Evolutionary conservation across 1,284 basidiomycete species (phyloP), one percentile per base, ranked within the genome.

Genomic region (Calocybe gambosa): DNA sequence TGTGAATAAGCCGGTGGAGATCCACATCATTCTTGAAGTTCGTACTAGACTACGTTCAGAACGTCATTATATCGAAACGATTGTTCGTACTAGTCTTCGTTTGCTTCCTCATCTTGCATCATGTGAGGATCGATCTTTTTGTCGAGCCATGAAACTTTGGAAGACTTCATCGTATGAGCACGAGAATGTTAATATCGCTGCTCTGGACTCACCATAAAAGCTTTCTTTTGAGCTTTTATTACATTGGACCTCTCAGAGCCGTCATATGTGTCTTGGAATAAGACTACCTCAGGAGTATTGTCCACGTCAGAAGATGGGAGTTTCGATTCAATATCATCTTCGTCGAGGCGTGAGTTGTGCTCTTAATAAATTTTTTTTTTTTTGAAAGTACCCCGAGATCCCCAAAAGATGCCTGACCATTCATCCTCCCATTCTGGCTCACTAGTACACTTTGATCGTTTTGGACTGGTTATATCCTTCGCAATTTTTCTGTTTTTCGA

Each of bases 181-280:
- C 26, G 2, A n/a, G 25, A 45, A 16, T n/a, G n/a, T n/a, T n/a
- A n/a, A n/a, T n/a, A n/a, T n/a, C n/a, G n/a, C n/a, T n/a, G n/a
- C n/a, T n/a, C n/a, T n/a, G n/a, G n/a, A 47, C 50, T 46, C 52
- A 86, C 86, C 85, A 89, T 89, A 58, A 89, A 89, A 1, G 78
- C 72, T 59, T 75, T 85, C 62, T 68, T 73, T 40, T 74, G 70
- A 5, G 67, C 62, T 59, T 72, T 79, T 9, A 64, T 62, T 6
- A 61, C 56, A 37, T 58, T 51, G 8, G 54, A 45, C 21, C 55
- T 51, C 36, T 53, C 50, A 40, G 57, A 49, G 49, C 58, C 62
- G 31, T 46, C 44, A 23, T 44, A 50, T 3, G 55, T 49, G 40
- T 81, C 80, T 5, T 71, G 69, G 61, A 87, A 88, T 1, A 86